Percentiles rank a stretch among this genome's conserved stretches.
These are phyloP conservation scores for Cercospora nicotianae DNA, from an alignment of 2,329 filamentous ascomycete genomes.

Conservation along the genomic window DNA sequence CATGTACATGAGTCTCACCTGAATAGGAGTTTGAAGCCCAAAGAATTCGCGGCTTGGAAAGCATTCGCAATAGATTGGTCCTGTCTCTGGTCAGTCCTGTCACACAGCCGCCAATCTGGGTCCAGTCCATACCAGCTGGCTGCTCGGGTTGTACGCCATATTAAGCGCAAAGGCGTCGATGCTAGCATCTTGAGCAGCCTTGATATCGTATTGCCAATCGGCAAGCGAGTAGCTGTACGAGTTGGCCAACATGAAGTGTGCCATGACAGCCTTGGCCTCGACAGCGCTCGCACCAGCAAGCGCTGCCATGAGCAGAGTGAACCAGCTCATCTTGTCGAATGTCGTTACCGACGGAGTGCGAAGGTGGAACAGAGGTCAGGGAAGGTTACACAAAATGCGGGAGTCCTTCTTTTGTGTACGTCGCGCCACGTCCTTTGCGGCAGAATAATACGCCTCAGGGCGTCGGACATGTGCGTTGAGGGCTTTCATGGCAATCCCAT, in stretches of 20 bases:
- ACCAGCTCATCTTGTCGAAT: conserved; percentile 15
- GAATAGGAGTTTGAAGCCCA: conserved; percentile 56
- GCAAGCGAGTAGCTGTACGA: conserved; percentile 13
- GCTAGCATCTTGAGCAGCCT: conserved; percentile 19
- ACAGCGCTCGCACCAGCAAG: conserved; percentile 15
- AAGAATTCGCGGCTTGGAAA: conserved; percentile 40
- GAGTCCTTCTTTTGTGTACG: not conserved
- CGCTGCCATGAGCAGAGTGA: conserved; percentile 13
- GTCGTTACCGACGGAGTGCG: not conserved
- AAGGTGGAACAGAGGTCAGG: not conserved
- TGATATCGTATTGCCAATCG: conserved; percentile 21
- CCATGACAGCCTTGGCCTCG: conserved; percentile 20
- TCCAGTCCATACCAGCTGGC: not conserved
- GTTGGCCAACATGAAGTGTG: conserved; percentile 23
- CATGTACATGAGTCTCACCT: conserved; percentile 35
- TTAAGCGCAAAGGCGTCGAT: conserved; percentile 56
- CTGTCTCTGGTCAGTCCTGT: not conserved
- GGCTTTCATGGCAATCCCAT: not conserved
- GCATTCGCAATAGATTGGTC: conserved; percentile 52
- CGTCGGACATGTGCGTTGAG: not conserved
- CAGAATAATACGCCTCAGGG: not conserved
- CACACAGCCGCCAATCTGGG: no score
- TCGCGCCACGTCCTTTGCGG: not conserved
- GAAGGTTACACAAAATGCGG: not conserved
- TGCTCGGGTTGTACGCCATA: conserved; percentile 47